These are phyloP conservation scores for Ceratobasidium sp. DNA, from an alignment of 1,284 basidiomycete species.

Conservation along the genomic window DNA sequence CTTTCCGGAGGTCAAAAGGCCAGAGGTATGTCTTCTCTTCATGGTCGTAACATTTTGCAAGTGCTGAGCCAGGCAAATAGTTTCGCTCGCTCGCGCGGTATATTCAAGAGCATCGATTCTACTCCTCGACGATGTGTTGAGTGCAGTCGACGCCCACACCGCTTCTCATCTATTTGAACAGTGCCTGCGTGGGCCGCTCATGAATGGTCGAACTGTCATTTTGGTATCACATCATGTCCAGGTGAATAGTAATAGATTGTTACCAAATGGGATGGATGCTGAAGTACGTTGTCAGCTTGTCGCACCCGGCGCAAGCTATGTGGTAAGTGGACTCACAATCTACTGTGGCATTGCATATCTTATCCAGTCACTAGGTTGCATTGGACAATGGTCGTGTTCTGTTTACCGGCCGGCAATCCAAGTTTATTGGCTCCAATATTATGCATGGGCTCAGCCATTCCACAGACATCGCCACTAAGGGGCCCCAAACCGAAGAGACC, in stretches of 20 bases:
- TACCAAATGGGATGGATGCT: neutral
- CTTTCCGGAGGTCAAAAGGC: constrained; percentile 96
- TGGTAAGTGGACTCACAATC: constrained; percentile 51
- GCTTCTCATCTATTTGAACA: constrained; percentile 82
- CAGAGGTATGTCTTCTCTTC: constrained; percentile 59
- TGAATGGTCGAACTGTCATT: constrained; percentile 79
- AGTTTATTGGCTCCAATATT: constrained; percentile 70
- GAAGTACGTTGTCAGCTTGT: constrained; percentile 66
- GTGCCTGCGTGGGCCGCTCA: constrained; percentile 85
- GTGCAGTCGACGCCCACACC: constrained; percentile 82
- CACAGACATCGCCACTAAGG: constrained; percentile 53
- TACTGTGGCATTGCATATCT: constrained; percentile 46
- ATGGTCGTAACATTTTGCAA: neutral
- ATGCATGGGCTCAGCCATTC: constrained; percentile 73
- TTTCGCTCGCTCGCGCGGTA: constrained; percentile 86
- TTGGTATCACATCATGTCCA: constrained; percentile 82
- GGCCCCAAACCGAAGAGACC: constrained; percentile 44
- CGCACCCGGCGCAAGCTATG: constrained; percentile 68
- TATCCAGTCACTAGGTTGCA: constrained; percentile 57
- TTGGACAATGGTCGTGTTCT: constrained; percentile 86
- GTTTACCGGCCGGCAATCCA: constrained; percentile 71
- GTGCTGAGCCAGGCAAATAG: constrained; percentile 50
- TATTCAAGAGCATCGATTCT: constrained; percentile 89
- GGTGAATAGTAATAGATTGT: neutral
- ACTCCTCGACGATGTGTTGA: constrained; percentile 86